Conservation (phyloP, 495 filamentous ascomycete genomes). For the Copromyces sp. region DNA sequence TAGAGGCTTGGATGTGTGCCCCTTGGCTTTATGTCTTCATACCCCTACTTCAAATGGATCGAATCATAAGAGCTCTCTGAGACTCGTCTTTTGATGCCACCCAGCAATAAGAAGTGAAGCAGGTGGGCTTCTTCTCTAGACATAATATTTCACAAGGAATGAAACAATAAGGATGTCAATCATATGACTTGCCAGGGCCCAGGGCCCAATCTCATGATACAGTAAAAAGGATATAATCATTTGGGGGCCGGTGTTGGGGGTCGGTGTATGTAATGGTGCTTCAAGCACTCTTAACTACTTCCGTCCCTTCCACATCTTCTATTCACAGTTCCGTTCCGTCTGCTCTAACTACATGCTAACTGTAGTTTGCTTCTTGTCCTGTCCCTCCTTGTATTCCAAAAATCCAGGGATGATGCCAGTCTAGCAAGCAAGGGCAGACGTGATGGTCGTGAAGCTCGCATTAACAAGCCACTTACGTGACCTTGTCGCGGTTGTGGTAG, state of each 20-base stretch:
- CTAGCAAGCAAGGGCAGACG: not conserved
- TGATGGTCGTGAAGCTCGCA: not conserved
- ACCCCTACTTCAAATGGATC: not conserved
- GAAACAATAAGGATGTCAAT: not conserved
- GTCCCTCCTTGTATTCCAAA: not conserved
- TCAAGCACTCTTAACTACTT: not conserved
- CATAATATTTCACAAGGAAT: not conserved
- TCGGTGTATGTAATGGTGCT: not conserved
- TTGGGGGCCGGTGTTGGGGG: not conserved
- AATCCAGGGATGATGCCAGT: not conserved
- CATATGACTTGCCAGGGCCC: not conserved
- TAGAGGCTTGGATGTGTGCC: not conserved
- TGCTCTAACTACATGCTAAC: not conserved
- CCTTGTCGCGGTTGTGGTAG: conserved; percentile 89
- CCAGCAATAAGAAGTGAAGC: not conserved
- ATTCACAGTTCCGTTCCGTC: not conserved
- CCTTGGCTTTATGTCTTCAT: not conserved
- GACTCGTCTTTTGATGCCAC: not conserved
- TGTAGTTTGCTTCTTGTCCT: not conserved
- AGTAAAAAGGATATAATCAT: not conserved
- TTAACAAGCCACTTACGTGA: conserved; percentile 32
- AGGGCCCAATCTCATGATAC: not conserved
- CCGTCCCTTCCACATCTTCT: not conserved
- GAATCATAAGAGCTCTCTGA: not conserved
- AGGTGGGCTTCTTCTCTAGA: not conserved